Evolutionary conservation across 441 rosid species (phyloP), one percentile per base, ranked within the genome.

Genomic region (Pelargonium fulgidum): DNA sequence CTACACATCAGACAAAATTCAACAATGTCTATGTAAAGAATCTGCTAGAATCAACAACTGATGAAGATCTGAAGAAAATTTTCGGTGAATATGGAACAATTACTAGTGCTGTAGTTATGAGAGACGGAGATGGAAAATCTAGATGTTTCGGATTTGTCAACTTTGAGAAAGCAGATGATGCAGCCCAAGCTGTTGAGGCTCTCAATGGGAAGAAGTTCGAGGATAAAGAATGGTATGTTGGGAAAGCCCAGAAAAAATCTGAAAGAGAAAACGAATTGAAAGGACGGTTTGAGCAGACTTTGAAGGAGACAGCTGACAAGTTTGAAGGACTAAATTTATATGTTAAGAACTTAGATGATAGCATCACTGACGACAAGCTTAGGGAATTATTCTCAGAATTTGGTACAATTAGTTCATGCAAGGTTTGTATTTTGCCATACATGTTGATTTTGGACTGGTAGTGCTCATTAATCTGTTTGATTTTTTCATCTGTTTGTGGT

Each of bases 111-210:
- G 86, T 83, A 16, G 80, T 83, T 47, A 85, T 83, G 85, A 82
- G 85, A 36, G 85, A 85, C 11, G 84, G 76, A 50, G 86, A 81
- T 73, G 86, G 86, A 5, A 82, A 79, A 33, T 85, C 85, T 1
- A 81, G 80, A 76, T 75, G 86, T 67, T 81, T 83, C 72, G 89
- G 89, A 48, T 85, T 83, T 80, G 86, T 83, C 33, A 85, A 85
- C 77, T 83, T 83, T 72, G 86, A 85, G 66, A 70, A 79, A 26
- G 75, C 82, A 19, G 84, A 83, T 58, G 88, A 81, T 67, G 86
- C 88, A 10, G 86, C 86, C 41, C 69, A 70, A 61, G 69, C 88
- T 76, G 86, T 85, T 56, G 88, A 83, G 72, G 77, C 80, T 4
- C 85, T 85, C 12, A 83, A 81, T 1, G 88, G 85, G 5, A 79